These are phyloP conservation scores for Colletotrichum sp. DNA, from an alignment of 2,329 filamentous ascomycete genomes.

Conservation along the genomic window DNA sequence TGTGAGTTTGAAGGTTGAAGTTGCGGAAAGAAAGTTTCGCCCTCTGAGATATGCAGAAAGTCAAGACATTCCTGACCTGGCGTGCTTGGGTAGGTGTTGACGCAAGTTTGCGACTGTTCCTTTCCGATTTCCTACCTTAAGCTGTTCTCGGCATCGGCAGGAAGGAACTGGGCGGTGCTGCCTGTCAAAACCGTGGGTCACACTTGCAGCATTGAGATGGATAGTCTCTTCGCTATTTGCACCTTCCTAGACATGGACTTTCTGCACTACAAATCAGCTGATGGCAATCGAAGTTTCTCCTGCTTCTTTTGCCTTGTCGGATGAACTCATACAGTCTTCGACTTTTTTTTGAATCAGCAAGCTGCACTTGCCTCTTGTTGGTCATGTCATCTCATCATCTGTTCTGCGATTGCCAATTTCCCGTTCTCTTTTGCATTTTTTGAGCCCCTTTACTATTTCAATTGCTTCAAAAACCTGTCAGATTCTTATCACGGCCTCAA, in stretches of 20 bases:
- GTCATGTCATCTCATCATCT: background rate
- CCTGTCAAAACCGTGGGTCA: background rate
- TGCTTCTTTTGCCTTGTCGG: background rate
- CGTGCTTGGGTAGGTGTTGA: background rate
- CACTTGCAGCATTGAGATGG: background rate
- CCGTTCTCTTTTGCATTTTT: background rate
- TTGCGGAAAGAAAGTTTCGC: background rate
- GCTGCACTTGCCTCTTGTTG: background rate
- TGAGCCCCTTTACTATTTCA: background rate
- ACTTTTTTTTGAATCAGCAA: background rate
- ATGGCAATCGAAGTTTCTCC: background rate
- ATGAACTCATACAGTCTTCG: background rate
- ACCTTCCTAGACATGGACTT: background rate
- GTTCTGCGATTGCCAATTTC: background rate
- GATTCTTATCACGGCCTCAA: background rate
- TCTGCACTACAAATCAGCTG: background rate
- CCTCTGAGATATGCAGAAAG: background rate
- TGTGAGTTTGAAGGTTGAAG: background rate
- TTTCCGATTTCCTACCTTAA: background rate
- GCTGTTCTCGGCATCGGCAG: background rate
- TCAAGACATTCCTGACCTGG: background rate
- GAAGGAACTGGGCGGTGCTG: background rate
- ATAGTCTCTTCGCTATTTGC: background rate
- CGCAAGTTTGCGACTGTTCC: background rate
- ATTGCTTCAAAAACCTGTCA: background rate